Evolutionary conservation across 768 basidiomycete genomes (phyloP).

Genomic region (Lactifluus rugatus): DNA sequence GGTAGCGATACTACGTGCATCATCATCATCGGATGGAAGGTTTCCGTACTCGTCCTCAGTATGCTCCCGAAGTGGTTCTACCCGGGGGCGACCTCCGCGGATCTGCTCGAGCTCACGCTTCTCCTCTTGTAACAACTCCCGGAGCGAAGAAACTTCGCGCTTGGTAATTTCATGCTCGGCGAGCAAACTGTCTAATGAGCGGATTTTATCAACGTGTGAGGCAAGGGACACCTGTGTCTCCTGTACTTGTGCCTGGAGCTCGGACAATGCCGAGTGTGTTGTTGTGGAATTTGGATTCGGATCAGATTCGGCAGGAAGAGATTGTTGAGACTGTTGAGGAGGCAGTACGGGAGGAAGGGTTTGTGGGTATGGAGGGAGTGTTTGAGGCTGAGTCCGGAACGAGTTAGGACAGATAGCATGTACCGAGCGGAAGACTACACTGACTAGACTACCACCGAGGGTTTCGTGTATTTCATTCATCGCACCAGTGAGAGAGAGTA

Average conservation of each 20-base stretch:
- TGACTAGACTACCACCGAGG: constrained; percentile 69
- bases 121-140: constrained; percentile 62
- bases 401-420: not conserved
- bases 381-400: constrained; percentile 40
- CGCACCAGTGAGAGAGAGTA: constrained; percentile 62
- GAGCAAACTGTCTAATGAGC: constrained; percentile 70
- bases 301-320: constrained; percentile 22
- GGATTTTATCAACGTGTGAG: constrained; percentile 72
- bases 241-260: constrained; percentile 73
- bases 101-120: constrained; percentile 39
- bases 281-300: constrained; percentile 16
- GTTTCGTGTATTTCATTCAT: constrained; percentile 93
- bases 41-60: constrained; percentile 23
- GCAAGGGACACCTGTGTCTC: constrained; percentile 77
- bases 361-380: constrained; percentile 52
- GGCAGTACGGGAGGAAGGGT: constrained; percentile 52
- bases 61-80: constrained; percentile 10
- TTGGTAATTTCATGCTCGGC: constrained; percentile 80
- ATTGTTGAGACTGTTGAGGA: constrained; percentile 24
- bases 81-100: constrained; percentile 21
- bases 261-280: constrained; percentile 35
- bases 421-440: constrained; percentile 23
- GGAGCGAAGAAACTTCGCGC: constrained; percentile 61
- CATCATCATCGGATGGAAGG: constrained; percentile 36
- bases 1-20: constrained; percentile 62